phyloP scores from a whole-genome alignment of 257 asterid genomes.

The Scutellaria minor region DNA sequence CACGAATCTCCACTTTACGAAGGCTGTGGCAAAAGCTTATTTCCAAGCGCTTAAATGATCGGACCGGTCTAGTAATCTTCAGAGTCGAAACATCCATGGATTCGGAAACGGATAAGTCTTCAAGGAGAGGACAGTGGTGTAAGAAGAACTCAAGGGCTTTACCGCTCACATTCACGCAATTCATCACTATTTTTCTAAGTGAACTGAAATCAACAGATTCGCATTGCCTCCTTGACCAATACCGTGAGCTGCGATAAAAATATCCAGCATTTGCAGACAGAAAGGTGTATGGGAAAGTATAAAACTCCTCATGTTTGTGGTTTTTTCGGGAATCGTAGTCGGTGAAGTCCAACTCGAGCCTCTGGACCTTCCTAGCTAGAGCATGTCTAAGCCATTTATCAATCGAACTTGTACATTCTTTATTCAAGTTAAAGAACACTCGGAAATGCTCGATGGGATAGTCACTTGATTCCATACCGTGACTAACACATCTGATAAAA shows the following conservation, averaged over 20 bases:
- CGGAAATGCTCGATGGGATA: not conserved
- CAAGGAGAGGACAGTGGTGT: not conserved
- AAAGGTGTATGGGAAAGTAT: not conserved
- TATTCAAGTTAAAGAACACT: not conserved
- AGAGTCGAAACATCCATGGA: not conserved
- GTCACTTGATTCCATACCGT: not conserved
- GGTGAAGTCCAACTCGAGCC: constrained; percentile 27
- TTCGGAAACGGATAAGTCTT: not conserved
- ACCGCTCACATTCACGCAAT: not conserved
- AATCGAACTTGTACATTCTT: not conserved
- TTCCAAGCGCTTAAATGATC: not conserved
- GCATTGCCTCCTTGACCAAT: not conserved
- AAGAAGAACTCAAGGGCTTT: not conserved
- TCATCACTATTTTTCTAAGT: not conserved
- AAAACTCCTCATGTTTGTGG: not conserved
- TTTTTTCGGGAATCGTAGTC: not conserved
- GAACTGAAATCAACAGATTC: not conserved
- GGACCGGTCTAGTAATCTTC: not conserved
- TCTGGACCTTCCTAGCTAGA: constrained; percentile 20
- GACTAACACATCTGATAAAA: not conserved
- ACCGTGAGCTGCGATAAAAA: no score
- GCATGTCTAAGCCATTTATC: constrained; percentile 23
- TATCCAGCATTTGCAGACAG: not conserved
- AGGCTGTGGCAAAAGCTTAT: not conserved
- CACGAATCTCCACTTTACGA: not conserved